Base-by-base conservation (phyloP, 768 basidiomycete species). In the Termitomyces sp. region DNA sequence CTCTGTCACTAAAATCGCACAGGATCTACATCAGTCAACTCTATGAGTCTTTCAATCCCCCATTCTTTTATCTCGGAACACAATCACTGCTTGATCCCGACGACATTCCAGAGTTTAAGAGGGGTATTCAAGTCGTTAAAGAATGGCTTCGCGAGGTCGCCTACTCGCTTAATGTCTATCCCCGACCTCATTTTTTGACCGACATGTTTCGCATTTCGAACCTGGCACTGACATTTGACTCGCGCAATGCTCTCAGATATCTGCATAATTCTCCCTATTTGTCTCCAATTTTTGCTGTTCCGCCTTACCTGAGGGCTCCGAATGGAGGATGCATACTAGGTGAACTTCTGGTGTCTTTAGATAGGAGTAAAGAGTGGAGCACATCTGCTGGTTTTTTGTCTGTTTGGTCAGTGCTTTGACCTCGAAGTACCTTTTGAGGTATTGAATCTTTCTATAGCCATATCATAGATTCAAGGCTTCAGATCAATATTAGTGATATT, bases 11-110 rank as follows among this genome's bases (percentile, higher is more conserved):
- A 51, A 26, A 28, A 55, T 3, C 36, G 7, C 57, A 2, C 11
- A 83, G 82, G 49, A 69, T 67, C 45, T 83, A 80, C 78, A 67
- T 85, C 8, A 62, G 60, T 4, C 72, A 69, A 28, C 66, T 87
- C 0, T 79, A 84, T 54, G 77, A 81, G 20, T 73, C 77, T 1
- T 51, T 86, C 6, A 72, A 77, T 58, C 85, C 86, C 3, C 65
- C 78, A 0, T 72, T 66, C 49, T 68, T 78, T 55, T 55, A 66
- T n/a, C 70, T 84, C 45, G 87, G 85, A 5, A 75, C 78, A 0
- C 54, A 66, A 0, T 65, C 74, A 0, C 60, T 69, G 46, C 65
- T 84, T 0, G 68, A 76, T 35, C 54, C 69, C 10, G 60, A 61
- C 1, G 28, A 59, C 11, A 77, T 83, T 30, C 77, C 78, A 0